phyloP scores from a whole-genome alignment of 768 basidiomycete species.

The Sistotremastrum suecicum region DNA sequence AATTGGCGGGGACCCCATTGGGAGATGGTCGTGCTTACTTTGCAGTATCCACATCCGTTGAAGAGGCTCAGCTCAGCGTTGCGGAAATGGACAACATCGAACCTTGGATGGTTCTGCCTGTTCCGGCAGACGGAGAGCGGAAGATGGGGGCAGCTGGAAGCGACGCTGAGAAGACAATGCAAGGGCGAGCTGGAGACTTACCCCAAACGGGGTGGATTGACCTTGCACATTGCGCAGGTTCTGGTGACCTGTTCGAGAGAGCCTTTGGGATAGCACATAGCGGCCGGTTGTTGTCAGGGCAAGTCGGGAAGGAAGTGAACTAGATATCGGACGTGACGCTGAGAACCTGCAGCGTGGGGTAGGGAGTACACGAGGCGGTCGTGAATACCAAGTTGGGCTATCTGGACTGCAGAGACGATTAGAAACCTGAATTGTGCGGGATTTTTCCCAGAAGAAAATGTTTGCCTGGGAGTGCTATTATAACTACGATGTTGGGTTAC shows the following conservation, averaged over 20 bases:
- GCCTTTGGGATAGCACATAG: conserved; percentile 63
- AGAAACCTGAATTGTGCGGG: no score
- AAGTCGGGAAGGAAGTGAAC: conserved; percentile 7
- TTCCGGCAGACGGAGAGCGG: conserved; percentile 59
- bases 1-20: conserved; percentile 8
- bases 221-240: conserved; percentile 76
- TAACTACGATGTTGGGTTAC: no score
- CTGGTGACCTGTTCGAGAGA: conserved; percentile 53
- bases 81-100: conserved; percentile 66
- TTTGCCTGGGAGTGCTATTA: no score
- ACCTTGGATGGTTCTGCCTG: conserved; percentile 55
- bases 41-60: conserved; percentile 84
- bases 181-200: conserved; percentile 13
- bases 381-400: not conserved
- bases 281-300: conserved; percentile 12
- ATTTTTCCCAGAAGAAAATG: no score
- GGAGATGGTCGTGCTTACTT: conserved; percentile 32
- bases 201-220: conserved; percentile 51
- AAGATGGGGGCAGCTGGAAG: conserved; percentile 57
- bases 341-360: not conserved
- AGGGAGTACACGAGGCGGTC: not conserved
- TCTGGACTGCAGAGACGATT: no score
- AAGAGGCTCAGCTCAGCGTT: conserved; percentile 72
- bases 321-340: not conserved
- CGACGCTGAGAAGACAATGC: conserved; percentile 8